A percentile compares a stretch with the other conserved stretches of the same genome.
These are phyloP conservation scores for Cryptococcus sp. DNA, from an alignment of 1,284 basidiomycete genomes.

Conservation along the genomic window DNA sequence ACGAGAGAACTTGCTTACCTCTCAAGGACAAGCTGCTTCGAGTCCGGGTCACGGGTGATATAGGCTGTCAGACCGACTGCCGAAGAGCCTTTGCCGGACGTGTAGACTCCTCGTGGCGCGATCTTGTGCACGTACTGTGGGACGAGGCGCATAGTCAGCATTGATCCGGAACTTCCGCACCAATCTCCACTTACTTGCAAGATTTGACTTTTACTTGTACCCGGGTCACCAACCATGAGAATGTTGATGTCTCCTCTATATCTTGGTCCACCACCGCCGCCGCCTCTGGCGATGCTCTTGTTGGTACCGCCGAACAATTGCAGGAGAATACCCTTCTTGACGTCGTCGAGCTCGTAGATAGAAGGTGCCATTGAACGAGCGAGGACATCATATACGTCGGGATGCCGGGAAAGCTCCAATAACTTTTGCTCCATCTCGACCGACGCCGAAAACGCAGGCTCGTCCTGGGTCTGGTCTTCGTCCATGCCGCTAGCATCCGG, in stretches of 20 bases:
- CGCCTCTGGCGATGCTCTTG: slow-evolving; percentile 88
- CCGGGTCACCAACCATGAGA: slow-evolving; percentile 93
- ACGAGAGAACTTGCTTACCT: slow-evolving; percentile 59
- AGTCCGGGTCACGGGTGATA: slow-evolving; percentile 95
- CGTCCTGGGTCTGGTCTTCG: slow-evolving; percentile 54
- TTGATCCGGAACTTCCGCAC: background rate
- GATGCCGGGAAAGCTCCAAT: slow-evolving; percentile 67
- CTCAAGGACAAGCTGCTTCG: slow-evolving; percentile 95
- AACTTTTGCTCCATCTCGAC: slow-evolving; percentile 63
- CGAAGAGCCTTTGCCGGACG: slow-evolving; percentile 95
- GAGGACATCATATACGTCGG: slow-evolving; percentile 86
- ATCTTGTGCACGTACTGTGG: slow-evolving; percentile 97
- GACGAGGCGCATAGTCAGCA: background rate
- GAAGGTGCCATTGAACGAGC: slow-evolving; percentile 85
- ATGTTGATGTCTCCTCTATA: slow-evolving; percentile 99
- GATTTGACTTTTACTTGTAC: slow-evolving; percentile 96
- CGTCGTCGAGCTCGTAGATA: slow-evolving; percentile 98
- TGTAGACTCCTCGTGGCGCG: slow-evolving; percentile 93
- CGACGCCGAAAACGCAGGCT: slow-evolving; percentile 53
- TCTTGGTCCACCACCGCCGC: slow-evolving; percentile 90
- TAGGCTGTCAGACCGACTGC: slow-evolving; percentile 98
- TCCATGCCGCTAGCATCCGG: slow-evolving; percentile 45
- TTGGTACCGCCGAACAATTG: slow-evolving; percentile 98
- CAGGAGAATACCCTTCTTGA: slow-evolving; percentile 95
- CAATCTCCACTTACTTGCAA: slow-evolving; percentile 64